Evolutionary conservation across 2,329 filamentous ascomycete species (phyloP).

Genomic region (Coleophoma cylindrospora): DNA sequence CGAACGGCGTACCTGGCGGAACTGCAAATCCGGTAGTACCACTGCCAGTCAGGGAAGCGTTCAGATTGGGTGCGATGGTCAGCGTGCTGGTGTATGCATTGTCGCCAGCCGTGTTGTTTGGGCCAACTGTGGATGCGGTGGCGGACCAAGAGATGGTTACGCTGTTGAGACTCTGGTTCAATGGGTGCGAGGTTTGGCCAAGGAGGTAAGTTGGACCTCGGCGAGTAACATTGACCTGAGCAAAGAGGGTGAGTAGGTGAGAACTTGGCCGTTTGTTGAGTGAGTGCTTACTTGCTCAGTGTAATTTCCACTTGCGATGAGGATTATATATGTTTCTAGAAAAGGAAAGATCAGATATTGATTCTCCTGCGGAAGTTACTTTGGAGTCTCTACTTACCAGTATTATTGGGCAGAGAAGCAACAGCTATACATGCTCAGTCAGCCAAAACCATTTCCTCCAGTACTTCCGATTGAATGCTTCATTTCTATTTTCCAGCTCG

Average conservation of each 20-base stretch:
- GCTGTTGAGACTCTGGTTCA: slow-evolving; percentile 27
- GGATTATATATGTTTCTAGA: slow-evolving; percentile 40
- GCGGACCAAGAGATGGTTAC: slow-evolving; percentile 57
- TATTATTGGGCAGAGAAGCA: slow-evolving; percentile 19
- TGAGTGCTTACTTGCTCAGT: slow-evolving; percentile 36
- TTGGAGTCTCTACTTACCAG: slow-evolving; percentile 7
- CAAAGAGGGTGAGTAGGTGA: slow-evolving; percentile 25
- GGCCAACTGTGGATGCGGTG: slow-evolving; percentile 34
- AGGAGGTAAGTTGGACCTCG: slow-evolving; percentile 55
- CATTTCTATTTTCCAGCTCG: too few relatives aligned
- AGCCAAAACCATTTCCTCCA: too few relatives aligned
- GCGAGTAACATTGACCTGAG: slow-evolving; percentile 54
- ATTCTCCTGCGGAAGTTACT: background rate
- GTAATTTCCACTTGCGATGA: slow-evolving; percentile 56
- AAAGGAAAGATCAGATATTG: background rate
- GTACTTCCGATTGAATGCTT: too few relatives aligned
- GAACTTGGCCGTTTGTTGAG: slow-evolving; percentile 29
- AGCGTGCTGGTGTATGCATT: slow-evolving; percentile 59
- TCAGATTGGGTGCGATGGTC: slow-evolving; percentile 58
- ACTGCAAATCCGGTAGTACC: slow-evolving; percentile 59
- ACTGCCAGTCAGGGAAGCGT: slow-evolving; percentile 55
- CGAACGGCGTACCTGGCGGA: slow-evolving; percentile 55
- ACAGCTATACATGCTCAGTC: slow-evolving; percentile 13
- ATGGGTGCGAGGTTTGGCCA: slow-evolving; percentile 36
- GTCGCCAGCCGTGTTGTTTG: slow-evolving; percentile 36